These are phyloP conservation scores for Wolfiporia cocos DNA, from an alignment of 1,284 basidiomycete species.

Conservation along the genomic window DNA sequence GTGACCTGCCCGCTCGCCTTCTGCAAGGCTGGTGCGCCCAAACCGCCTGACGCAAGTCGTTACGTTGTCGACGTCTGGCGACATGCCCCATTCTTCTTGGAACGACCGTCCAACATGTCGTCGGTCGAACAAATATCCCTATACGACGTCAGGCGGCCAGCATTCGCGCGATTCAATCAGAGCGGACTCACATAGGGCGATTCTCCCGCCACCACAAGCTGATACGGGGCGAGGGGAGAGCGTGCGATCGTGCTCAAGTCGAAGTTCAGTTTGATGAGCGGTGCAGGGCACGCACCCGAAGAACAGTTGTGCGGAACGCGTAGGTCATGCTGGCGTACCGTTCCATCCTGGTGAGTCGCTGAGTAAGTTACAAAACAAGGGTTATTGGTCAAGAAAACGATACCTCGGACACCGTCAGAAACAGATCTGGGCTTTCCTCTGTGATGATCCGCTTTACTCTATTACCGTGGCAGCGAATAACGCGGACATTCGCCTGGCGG, in stretches of 20 bases:
- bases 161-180: too few relatives aligned
- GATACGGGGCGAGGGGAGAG: conserved; percentile 66
- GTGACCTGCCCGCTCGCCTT: conserved; percentile 29
- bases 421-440: conserved; percentile 78
- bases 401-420: conserved; percentile 84
- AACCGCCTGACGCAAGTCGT: conserved; percentile 86
- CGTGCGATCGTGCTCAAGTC: conserved; percentile 60
- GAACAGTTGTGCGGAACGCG: conserved; percentile 61
- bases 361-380: neutral
- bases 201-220: conserved; percentile 72
- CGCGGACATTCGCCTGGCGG: conserved; percentile 40
- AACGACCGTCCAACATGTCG: conserved; percentile 67
- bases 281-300: conserved; percentile 51
- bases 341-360: conserved; percentile 42
- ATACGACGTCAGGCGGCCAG: conserved; percentile 1
- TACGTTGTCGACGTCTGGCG: conserved; percentile 38
- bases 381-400: conserved; percentile 16
- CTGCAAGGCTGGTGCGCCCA: conserved; percentile 44
- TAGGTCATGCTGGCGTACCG: conserved; percentile 86
- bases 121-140: conserved; percentile 89
- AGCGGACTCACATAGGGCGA: conserved; percentile 51
- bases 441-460: conserved; percentile 80
- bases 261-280: conserved; percentile 55
- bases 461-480: conserved; percentile 62
- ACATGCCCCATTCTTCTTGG: conserved; percentile 68